A percentile compares a stretch with the other conserved stretches of the same genome.
These are phyloP conservation scores for Corrigiola litoralis DNA, from an alignment of 179 eudicot species.

Conservation along the genomic window DNA sequence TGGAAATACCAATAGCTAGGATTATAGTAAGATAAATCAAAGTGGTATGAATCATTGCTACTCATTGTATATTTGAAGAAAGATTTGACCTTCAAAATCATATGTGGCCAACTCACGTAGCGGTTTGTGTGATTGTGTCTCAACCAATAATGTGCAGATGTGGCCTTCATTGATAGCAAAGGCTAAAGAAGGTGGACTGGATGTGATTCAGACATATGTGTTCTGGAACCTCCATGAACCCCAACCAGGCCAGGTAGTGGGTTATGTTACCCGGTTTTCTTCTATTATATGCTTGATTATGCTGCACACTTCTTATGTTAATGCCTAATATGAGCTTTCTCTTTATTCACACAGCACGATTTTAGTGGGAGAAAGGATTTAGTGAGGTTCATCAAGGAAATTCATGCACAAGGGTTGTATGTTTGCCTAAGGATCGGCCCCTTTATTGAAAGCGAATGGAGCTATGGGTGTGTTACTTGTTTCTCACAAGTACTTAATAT, in stretches of 20 bases:
- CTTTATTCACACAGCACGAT: conserved; percentile 61
- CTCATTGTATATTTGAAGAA: too few species aligned
- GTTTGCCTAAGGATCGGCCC: conserved; percentile 91
- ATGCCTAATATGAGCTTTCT: background rate
- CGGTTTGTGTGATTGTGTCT: background rate
- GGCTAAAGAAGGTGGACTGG: conserved; percentile 76
- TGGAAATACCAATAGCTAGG: too few species aligned
- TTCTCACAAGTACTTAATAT: background rate
- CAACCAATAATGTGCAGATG: conserved; percentile 55
- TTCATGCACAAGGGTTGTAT: conserved; percentile 88
- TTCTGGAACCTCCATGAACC: conserved; percentile 92
- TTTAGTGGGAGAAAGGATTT: conserved; percentile 87
- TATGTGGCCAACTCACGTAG: background rate
- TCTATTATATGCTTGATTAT: background rate
- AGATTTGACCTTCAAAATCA: background rate
- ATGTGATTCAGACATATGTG: conserved; percentile 75
- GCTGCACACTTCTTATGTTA: background rate
- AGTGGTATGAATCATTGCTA: too few species aligned
- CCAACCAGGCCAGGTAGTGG: conserved; percentile 56
- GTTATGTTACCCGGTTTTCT: background rate
- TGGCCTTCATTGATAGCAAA: conserved; percentile 80
- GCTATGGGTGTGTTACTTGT: conserved; percentile 60
- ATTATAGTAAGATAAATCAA: too few species aligned
- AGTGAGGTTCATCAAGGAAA: conserved; percentile 76
- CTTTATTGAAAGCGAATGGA: conserved; percentile 96